Conservation (phyloP, 2,329 filamentous ascomycete species). For the Blastomyces silverae region DNA sequence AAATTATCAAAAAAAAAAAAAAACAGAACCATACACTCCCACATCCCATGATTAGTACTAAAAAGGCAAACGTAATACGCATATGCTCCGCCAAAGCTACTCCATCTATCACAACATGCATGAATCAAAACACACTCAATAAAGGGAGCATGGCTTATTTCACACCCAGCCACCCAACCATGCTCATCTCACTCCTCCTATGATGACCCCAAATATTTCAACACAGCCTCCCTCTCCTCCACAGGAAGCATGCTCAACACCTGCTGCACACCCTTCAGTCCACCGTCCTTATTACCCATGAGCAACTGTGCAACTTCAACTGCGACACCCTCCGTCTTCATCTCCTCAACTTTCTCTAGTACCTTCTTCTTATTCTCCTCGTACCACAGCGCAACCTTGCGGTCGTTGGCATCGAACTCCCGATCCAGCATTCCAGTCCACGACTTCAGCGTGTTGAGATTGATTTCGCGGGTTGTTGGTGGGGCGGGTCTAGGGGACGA, state of each 20-base stretch:
- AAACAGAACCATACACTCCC: neutral
- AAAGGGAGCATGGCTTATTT: neutral
- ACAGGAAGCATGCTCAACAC: conserved; percentile 81
- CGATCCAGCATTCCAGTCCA: conserved; percentile 66
- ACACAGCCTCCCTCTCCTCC: conserved; percentile 75
- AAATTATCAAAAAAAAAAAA: neutral
- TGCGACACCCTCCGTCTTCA: conserved; percentile 69
- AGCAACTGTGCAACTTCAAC: conserved; percentile 63
- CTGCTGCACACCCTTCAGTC: conserved; percentile 78
- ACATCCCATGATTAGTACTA: neutral
- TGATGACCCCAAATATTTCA: conserved; percentile 48
- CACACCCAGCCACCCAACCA: neutral
- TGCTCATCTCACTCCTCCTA: conserved; percentile 17
- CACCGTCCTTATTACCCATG: conserved; percentile 59
- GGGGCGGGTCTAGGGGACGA: conserved; percentile 21
- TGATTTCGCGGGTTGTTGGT: conserved; percentile 53
- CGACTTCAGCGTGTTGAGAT: conserved; percentile 69
- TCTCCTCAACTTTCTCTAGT: conserved; percentile 71
- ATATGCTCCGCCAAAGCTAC: neutral
- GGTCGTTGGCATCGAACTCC: conserved; percentile 72
- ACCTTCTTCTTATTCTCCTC: conserved; percentile 86
- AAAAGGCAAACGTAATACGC: neutral
- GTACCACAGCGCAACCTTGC: conserved; percentile 85
- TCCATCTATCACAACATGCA: neutral
- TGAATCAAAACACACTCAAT: neutral